Evolutionary conservation across 208 protist genomes (phyloP), one percentile per base, ranked within the genome.

Genomic region (Blechomonas ayalai): DNA sequence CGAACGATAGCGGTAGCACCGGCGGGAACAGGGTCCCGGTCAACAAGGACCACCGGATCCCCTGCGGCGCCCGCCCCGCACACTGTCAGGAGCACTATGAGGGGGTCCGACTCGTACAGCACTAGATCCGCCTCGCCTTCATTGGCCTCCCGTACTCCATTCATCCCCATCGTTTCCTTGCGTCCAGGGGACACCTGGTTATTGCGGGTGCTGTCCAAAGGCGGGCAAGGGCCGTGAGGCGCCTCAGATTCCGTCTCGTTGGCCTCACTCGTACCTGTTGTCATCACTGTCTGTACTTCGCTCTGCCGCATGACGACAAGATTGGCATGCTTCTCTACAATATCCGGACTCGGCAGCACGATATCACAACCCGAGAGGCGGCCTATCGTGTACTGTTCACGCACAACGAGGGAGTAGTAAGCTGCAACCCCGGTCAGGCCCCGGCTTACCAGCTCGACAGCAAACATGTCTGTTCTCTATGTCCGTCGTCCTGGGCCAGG

Each of bases 351-450:
- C 16, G 64, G 44, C 32, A 90, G 56, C 18, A 53, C 26, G 41
- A 86, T 68, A 23, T 75, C 67, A 27, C 46, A 65, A 1, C 31
- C 32, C 19, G 46, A 25, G 40, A 36, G 12, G 26, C 59, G 57
- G 48, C 83, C 83, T 8, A 92, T 52, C 16, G 68, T 68, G 59
- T 92, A 92, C 0, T 67, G 71, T 18, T 80, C 72, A 18, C 78
- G 68, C 8, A 92, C 52, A 24, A 88, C 78, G 27, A 92, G 57
- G 3, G 74, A 75, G 59, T 88, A 88, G 62, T 92, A 92, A 16
- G 75, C 63, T 6, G 79, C 72, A 40, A 76, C 61, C 8, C 72
- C 65, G 38, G 44, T 41, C 12, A 73, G 72, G 5, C 52, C 57
- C 8, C 52, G 52, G 2, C 62, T 73, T 13, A 54, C 41, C 39